phyloP scores from a whole-genome alignment of 768 basidiomycete genomes.

The Glaciozyma martinii region DNA sequence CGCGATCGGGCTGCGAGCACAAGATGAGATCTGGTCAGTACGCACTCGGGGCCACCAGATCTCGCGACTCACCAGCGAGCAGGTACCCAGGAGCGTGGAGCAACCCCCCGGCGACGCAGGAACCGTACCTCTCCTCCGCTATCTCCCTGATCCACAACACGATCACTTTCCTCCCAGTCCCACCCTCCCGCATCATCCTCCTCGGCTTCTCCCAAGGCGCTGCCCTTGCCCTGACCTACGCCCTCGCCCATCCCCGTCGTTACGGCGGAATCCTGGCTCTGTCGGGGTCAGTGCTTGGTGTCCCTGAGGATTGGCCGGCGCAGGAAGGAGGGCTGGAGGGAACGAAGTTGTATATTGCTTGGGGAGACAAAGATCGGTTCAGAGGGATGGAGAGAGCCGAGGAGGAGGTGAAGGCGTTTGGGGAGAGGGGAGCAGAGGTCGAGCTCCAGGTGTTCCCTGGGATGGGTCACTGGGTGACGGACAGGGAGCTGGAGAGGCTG shows the following conservation, averaged over 20 bases:
- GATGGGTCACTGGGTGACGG: neutral
- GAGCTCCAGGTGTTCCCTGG: neutral
- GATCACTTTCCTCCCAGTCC: neutral
- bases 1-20: neutral
- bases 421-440: neutral
- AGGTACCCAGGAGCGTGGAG: neutral
- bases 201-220: neutral
- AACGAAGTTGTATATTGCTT: neutral
- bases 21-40: neutral
- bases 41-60: neutral
- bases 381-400: neutral
- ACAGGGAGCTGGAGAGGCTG: neutral
- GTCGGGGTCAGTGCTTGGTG: neutral
- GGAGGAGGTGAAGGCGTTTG: neutral
- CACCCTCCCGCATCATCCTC: neutral
- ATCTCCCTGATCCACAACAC: neutral
- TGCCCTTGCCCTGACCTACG: neutral
- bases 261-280: neutral
- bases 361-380: neutral
- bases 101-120: neutral
- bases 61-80: neutral
- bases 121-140: neutral
- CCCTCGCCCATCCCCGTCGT: neutral
- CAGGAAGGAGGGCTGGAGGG: neutral
- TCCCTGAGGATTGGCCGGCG: neutral